These are phyloP conservation scores for Dimocarpus longan DNA, from an alignment of 345 rosid genomes.

Conservation along the genomic window DNA sequence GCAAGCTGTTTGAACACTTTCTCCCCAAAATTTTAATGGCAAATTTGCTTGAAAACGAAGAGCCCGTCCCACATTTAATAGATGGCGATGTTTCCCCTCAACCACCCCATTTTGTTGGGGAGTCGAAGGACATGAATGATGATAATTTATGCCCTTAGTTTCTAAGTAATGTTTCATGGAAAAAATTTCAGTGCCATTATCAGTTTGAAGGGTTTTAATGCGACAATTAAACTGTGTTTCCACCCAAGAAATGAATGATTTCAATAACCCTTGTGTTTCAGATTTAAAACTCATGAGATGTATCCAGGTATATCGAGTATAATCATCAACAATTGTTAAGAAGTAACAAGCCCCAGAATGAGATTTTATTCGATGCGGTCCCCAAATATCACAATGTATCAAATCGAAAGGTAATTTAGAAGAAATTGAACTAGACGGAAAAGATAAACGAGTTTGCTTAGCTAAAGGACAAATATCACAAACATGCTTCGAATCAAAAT, in stretches of 20 bases:
- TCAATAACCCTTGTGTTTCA: background rate
- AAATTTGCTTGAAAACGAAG: background rate
- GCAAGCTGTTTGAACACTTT: background rate
- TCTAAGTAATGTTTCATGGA: background rate
- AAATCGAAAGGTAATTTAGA: background rate
- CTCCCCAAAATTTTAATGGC: background rate
- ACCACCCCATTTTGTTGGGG: constrained; percentile 8
- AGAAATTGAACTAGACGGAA: background rate
- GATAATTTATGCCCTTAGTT: background rate
- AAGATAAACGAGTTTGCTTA: background rate
- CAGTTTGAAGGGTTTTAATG: background rate
- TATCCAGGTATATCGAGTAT: constrained; percentile 13
- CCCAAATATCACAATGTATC: constrained; percentile 16
- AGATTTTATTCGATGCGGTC: background rate
- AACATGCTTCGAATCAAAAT: background rate
- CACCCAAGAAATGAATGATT: constrained; percentile 3
- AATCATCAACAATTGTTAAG: constrained; percentile 8
- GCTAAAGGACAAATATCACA: background rate
- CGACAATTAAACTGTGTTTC: background rate
- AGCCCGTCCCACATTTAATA: background rate
- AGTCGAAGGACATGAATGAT: constrained; percentile 15
- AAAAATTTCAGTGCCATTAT: constrained; percentile 16
- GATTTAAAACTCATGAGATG: constrained; percentile 12
- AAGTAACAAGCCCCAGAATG: background rate
- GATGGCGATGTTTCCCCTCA: constrained; percentile 8